Evolutionary conservation across 2,329 filamentous ascomycete species (phyloP).

Genomic region (Aspergillus sp.): DNA sequence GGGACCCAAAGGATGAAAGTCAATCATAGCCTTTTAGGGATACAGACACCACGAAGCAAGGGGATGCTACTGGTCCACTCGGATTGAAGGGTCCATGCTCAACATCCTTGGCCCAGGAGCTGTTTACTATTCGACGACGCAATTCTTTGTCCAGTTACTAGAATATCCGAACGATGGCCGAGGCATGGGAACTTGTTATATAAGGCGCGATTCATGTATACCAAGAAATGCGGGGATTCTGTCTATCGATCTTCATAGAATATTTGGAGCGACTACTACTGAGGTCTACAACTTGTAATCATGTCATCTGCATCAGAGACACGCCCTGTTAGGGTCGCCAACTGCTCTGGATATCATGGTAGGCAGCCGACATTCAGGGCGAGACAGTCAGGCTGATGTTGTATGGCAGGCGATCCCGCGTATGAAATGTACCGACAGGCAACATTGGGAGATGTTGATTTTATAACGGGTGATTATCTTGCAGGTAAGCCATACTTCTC

Average conservation of each 20-base stretch:
- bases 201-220: too few relatives aligned
- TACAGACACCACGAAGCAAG: background rate
- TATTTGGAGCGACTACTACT: background rate
- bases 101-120: too few relatives aligned
- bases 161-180: too few relatives aligned
- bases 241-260: background rate
- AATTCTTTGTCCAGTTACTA: too few relatives aligned
- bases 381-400: background rate
- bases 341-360: slow-evolving; percentile 39
- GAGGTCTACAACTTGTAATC: background rate
- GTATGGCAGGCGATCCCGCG: slow-evolving; percentile 32
- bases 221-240: too few relatives aligned
- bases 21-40: background rate
- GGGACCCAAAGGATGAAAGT: background rate
- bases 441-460: slow-evolving; percentile 46
- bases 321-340: slow-evolving; percentile 36
- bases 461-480: slow-evolving; percentile 58
- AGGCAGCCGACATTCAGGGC: background rate
- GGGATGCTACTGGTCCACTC: too few relatives aligned
- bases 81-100: too few relatives aligned
- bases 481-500: slow-evolving; percentile 35
- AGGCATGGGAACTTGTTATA: too few relatives aligned
- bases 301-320: background rate
- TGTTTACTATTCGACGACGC: too few relatives aligned
- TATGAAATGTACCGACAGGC: slow-evolving; percentile 43